Evolutionary conservation across 768 basidiomycete genomes (phyloP).

Genomic region (Lentinula guzmanii): DNA sequence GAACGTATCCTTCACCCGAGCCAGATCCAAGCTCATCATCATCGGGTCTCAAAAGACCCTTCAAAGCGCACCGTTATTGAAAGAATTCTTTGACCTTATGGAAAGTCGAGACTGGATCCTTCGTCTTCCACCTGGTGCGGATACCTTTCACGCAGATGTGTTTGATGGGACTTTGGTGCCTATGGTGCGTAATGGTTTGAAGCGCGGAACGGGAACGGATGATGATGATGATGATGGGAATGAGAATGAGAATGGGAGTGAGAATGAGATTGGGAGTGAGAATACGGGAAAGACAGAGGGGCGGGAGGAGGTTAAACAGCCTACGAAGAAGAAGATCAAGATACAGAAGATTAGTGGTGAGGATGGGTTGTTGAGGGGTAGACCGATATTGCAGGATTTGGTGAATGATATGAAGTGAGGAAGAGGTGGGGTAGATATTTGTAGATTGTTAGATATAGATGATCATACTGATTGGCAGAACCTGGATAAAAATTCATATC

Average conservation of each 20-base stretch:
- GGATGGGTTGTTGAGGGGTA: conserved; percentile 43
- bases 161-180: background rate
- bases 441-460: background rate
- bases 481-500: background rate
- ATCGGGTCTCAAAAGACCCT: conserved; percentile 85
- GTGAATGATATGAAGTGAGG: conserved; percentile 30
- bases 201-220: background rate
- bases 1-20: conserved; percentile 96
- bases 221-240: background rate
- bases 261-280: too few relatives aligned
- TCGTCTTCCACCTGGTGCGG: conserved; percentile 46
- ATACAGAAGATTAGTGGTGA: conserved; percentile 10
- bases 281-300: too few relatives aligned
- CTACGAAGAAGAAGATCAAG: too few relatives aligned
- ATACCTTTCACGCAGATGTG: conserved; percentile 38
- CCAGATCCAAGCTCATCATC: conserved; percentile 84
- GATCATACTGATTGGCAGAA: background rate
- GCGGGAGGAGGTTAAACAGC: too few relatives aligned
- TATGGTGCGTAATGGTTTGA: background rate
- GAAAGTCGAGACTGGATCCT: conserved; percentile 68
- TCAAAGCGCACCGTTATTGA: conserved; percentile 49
- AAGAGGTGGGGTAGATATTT: background rate
- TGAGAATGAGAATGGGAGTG: too few relatives aligned
- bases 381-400: conserved; percentile 58
- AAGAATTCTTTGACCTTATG: conserved; percentile 76